Percentiles rank a stretch among this genome's conserved stretches.
Conservation (phyloP, 495 filamentous ascomycete species). For the Aspergillus hancockii region DNA sequence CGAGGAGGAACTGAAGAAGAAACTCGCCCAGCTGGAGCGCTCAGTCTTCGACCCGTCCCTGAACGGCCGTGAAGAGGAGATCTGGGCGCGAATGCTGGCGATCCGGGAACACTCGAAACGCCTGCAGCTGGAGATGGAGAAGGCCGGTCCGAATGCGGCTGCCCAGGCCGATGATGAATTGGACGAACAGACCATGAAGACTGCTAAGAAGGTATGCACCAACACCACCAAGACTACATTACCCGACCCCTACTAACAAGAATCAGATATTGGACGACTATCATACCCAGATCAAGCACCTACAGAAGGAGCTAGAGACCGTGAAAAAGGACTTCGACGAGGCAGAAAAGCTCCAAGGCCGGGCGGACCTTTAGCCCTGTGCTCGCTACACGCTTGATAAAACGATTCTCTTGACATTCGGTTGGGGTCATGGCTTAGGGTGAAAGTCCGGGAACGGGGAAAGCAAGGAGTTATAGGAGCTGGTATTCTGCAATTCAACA, state of each 20-base stretch:
- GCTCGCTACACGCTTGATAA: not conserved
- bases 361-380: slow-evolving; percentile 7
- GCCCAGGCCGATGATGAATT: slow-evolving; percentile 55
- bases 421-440: slow-evolving; percentile 10
- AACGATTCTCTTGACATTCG: slow-evolving; percentile 1
- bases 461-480: slow-evolving; percentile 22
- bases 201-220: slow-evolving; percentile 76
- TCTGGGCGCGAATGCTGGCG: slow-evolving; percentile 92
- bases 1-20: slow-evolving; percentile 88
- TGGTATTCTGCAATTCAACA: slow-evolving; percentile 13
- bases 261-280: slow-evolving; percentile 84
- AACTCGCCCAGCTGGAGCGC: slow-evolving; percentile 73
- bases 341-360: slow-evolving; percentile 58
- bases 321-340: slow-evolving; percentile 78
- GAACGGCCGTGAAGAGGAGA: slow-evolving; percentile 83
- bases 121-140: slow-evolving; percentile 78
- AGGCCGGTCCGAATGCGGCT: slow-evolving; percentile 52
- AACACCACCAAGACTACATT: not conserved
- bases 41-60: slow-evolving; percentile 80
- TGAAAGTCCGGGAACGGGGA: slow-evolving; percentile 13
- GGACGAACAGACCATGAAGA: slow-evolving; percentile 76
- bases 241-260: slow-evolving; percentile 15
- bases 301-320: slow-evolving; percentile 78
- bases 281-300: slow-evolving; percentile 79
- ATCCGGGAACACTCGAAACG: slow-evolving; percentile 77